Base-by-base conservation (phyloP, 768 basidiomycete genomes). In the Lactarius hengduanensis region DNA sequence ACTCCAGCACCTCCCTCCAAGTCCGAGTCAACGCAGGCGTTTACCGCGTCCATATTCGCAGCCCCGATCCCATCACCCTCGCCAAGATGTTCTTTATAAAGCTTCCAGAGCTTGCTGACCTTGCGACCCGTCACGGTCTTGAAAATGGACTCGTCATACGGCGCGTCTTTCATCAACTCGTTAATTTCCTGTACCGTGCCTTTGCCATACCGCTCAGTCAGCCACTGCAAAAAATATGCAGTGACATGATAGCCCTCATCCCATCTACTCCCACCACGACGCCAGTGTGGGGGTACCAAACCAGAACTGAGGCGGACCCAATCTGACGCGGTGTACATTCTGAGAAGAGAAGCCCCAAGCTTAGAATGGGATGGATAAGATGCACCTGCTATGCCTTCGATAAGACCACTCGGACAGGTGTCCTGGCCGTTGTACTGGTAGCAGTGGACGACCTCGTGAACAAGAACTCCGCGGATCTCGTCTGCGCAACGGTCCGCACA, bases 371-470 rank as follows among this genome's bases (percentile, higher is more conserved):
- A 54, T 20, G 53, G 62, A 47, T 34, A 15, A n/a, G 18, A 67
- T 78, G 53, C 65, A 88, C 90, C 90, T 74, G 91, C 91, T 32
- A 94, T 81, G 22, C 91, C 91, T 72, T 94, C 91, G 68, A 91
- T 84, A 57, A 94, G 77, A 2, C 91, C 91, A 1, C 83, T 82
- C 0, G 89, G 89, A 69, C 83, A 87, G 53, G 81, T 83, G 30
- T 79, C 86, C 28, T 77, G 72, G 1, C 81, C 89, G 70, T 90
- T 81, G 75, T 86, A 83, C 72, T 92, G 91, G 73, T 81, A 92
- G 72, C 88, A 92, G 69, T 93, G 91, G 7, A 91, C 90, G 72
- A 89, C 81, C 76, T 93, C 90, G 73, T 90, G 91, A 41, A 82
- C 78, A 3, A 93, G 78, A 3, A 92, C 89, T 4, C 91, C 91